Conservation (phyloP, 2,329 filamentous ascomycete genomes). For the Reticulascus tulasneorum region DNA sequence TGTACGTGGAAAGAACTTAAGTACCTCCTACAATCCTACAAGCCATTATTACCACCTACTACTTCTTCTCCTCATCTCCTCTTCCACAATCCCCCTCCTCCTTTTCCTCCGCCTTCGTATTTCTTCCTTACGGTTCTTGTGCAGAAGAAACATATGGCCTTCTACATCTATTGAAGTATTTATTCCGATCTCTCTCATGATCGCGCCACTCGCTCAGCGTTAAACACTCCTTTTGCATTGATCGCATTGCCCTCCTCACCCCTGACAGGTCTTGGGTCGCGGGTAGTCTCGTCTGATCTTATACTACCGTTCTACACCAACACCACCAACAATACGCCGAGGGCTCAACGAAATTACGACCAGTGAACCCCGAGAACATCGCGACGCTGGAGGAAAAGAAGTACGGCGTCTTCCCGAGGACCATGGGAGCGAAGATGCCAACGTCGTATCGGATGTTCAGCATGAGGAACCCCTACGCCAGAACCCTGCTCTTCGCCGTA, state of each 20-base stretch:
- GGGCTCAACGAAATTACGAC: too few species aligned
- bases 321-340: not conserved
- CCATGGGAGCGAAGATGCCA: slow-evolving; percentile 35
- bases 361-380: too few species aligned
- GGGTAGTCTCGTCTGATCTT: slow-evolving; percentile 1
- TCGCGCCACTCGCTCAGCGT: slow-evolving; percentile 15
- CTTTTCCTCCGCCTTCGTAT: slow-evolving; percentile 6
- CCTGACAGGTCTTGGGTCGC: slow-evolving; percentile 2
- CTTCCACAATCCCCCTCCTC: slow-evolving; percentile 6
- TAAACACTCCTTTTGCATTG: slow-evolving; percentile 1
- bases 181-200: slow-evolving; percentile 14
- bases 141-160: too few species aligned
- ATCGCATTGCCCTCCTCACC: not conserved
- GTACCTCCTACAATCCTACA: too few species aligned
- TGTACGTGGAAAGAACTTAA: too few species aligned
- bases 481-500: slow-evolving; percentile 39
- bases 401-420: slow-evolving; percentile 5
- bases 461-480: slow-evolving; percentile 45
- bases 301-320: not conserved
- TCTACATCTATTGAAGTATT: not conserved
- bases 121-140: slow-evolving; percentile 10
- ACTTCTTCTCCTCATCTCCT: slow-evolving; percentile 9
- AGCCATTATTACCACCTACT: slow-evolving; percentile 10
- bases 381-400: slow-evolving; percentile 13
- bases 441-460: slow-evolving; percentile 39